Evolutionary conservation across 1,284 basidiomycete genomes (phyloP).

Genomic region (Tranzscheliella williamsii): DNA sequence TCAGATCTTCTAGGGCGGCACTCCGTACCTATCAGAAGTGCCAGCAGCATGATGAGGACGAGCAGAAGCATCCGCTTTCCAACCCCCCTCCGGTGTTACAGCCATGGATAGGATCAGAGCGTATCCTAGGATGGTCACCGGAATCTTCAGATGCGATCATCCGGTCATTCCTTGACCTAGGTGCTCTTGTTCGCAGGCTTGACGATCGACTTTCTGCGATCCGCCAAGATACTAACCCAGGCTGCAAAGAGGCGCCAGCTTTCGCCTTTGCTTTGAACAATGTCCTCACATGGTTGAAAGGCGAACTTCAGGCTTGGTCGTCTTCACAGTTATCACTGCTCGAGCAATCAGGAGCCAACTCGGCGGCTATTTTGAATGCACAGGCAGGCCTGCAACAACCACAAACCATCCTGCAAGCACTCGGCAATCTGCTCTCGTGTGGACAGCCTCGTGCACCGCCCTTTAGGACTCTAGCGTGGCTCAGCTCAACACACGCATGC

Average conservation of each 20-base stretch:
- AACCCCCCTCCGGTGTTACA: constrained; percentile 7
- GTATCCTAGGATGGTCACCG: constrained; percentile 27
- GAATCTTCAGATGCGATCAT: constrained; percentile 26
- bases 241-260: constrained; percentile 32
- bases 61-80: neutral
- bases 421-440: constrained; percentile 24
- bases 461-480: constrained; percentile 24
- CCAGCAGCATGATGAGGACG: constrained; percentile 1
- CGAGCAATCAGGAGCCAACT: neutral
- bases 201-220: constrained; percentile 23
- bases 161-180: constrained; percentile 26
- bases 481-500: constrained; percentile 12
- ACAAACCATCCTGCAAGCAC: constrained; percentile 15
- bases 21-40: neutral
- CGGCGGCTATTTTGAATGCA: constrained; percentile 24
- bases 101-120: constrained; percentile 30
- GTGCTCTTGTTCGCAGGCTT: constrained; percentile 29
- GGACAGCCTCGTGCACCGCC: constrained; percentile 20
- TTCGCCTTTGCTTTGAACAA: constrained; percentile 29
- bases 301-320: constrained; percentile 17
- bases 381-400: constrained; percentile 23
- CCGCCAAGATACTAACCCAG: constrained; percentile 2
- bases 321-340: neutral
- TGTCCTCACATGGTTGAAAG: constrained; percentile 35
- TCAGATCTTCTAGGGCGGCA: neutral